Evolutionary conservation across 306 rosid genomes (phyloP), one percentile per base, ranked within the genome.

Genomic region (Inga leiocalycina): DNA sequence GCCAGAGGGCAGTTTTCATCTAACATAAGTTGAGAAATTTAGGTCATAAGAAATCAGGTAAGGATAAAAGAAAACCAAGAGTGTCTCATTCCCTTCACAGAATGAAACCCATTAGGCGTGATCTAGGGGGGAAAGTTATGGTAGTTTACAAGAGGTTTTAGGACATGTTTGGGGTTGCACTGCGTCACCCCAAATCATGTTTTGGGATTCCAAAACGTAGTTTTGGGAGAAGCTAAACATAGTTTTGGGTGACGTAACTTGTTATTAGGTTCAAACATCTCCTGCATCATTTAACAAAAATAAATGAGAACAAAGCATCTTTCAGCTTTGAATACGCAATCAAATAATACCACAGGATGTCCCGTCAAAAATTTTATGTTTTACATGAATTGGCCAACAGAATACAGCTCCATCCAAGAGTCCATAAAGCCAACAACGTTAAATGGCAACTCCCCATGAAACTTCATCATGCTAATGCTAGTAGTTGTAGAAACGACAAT

Each of bases 291-390:
- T 32, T 70, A 43, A n/a, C 17, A 41, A n/a, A 70, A 64, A 12
- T 12, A 13, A 64, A 34, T 32, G 10, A 34, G 54, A 17, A 9
- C 8, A 52, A 45, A 39, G 39, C 6, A 39, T 68, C 64, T 52
- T 52, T 34, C 5, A n/a, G 39, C 46, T 73, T 39, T 9, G 52
- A 56, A 37, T 20, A 74, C 11, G 32, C 56, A 11, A 49, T 20
- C 75, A 81, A 74, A 64, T 74, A 74, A 64, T 45, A 43, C 17
- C 78, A 41, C 22, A 72, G 20, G 54, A 71, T n/a, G 35, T 56
- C 45, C 61, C 37, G 32, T 57, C 4, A 59, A 19, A 80, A 57
- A 35, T 59, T 2, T 13, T 41, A 6, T 30, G 72, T 57, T 70
- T 12, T 71, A 44, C 56, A 44, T 27, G 30, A 27, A 61, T 43